These are phyloP conservation scores for Trichomonascus vanleenenianus DNA, from an alignment of 805 yeast species.

Conservation along the genomic window DNA sequence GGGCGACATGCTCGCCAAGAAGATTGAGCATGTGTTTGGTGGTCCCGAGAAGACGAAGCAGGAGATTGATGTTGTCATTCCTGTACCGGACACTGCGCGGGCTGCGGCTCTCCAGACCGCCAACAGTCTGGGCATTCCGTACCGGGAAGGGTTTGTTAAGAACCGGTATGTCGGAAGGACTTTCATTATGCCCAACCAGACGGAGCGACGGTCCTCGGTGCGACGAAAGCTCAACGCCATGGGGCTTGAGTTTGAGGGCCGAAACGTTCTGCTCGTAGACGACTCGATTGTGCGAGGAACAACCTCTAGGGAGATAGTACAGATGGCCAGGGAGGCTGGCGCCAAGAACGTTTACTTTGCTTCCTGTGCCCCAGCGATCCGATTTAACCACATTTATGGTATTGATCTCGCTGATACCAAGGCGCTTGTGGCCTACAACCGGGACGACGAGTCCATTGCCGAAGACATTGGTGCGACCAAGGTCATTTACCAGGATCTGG, in stretches of 20 bases:
- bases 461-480: slow-evolving; percentile 79
- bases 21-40: slow-evolving; percentile 42
- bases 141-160: slow-evolving; percentile 95
- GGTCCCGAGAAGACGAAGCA: slow-evolving; percentile 39
- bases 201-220: slow-evolving; percentile 86
- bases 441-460: slow-evolving; percentile 68
- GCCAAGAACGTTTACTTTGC: slow-evolving; percentile 94
- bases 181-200: slow-evolving; percentile 97
- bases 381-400: slow-evolving; percentile 94
- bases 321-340: slow-evolving; percentile 98
- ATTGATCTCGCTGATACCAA: slow-evolving; percentile 94
- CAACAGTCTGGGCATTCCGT: slow-evolving; percentile 67
- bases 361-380: slow-evolving; percentile 96
- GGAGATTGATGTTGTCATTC: slow-evolving; percentile 87
- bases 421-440: slow-evolving; percentile 83
- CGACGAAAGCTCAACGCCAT: slow-evolving; percentile 93
- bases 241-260: slow-evolving; percentile 82
- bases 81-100: slow-evolving; percentile 98
- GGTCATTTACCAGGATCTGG: slow-evolving; percentile 79
- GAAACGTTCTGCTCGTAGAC: slow-evolving; percentile 84
- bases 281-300: slow-evolving; percentile 98
- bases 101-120: slow-evolving; percentile 92
- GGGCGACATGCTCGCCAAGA: slow-evolving; percentile 85
- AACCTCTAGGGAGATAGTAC: slow-evolving; percentile 90
- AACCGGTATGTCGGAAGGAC: slow-evolving; percentile 97